Percentiles rank a stretch among this genome's conserved stretches.
Evolutionary conservation across 768 basidiomycete genomes (phyloP).

Genomic region (Kwoniella sp.): DNA sequence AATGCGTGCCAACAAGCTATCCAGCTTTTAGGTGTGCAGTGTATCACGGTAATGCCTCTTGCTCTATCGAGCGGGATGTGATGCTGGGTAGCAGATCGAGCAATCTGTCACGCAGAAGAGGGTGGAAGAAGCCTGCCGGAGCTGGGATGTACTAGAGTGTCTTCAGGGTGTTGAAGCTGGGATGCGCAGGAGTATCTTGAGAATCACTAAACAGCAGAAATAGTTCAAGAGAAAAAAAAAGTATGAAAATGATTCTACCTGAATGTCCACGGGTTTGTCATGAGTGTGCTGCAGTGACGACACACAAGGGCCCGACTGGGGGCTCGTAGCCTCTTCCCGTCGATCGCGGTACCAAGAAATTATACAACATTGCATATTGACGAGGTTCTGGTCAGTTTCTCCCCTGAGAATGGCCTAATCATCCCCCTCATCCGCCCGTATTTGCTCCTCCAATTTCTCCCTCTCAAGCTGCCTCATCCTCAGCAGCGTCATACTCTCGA

Average conservation of each 20-base stretch:
- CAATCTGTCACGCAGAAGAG: not conserved
- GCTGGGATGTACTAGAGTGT: too few species aligned
- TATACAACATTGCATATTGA: not conserved
- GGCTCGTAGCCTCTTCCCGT: too few species aligned
- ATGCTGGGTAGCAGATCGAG: not conserved
- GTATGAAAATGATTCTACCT: slow-evolving; percentile 8
- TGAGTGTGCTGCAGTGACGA: too few species aligned
- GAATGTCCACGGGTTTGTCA: not conserved
- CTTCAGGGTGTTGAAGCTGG: too few species aligned
- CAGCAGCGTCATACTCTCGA: slow-evolving; percentile 54
- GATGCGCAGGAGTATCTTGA: too few species aligned
- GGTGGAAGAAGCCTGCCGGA: not conserved
- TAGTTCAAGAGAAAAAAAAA: slow-evolving; percentile 2
- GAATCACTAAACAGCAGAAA: not conserved
- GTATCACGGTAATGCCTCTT: too few species aligned
- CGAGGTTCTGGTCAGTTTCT: not conserved
- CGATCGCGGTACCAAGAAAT: not conserved
- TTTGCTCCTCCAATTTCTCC: slow-evolving; percentile 48
- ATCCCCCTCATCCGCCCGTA: slow-evolving; percentile 45
- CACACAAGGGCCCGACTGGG: too few species aligned
- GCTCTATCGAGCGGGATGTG: not conserved
- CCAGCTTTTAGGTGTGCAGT: too few species aligned
- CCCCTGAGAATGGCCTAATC: slow-evolving; percentile 10
- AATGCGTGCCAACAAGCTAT: too few species aligned
- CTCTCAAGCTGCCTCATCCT: slow-evolving; percentile 52